These are phyloP conservation scores for Trametes punicea DNA, from an alignment of 768 basidiomycete species.

Conservation along the genomic window DNA sequence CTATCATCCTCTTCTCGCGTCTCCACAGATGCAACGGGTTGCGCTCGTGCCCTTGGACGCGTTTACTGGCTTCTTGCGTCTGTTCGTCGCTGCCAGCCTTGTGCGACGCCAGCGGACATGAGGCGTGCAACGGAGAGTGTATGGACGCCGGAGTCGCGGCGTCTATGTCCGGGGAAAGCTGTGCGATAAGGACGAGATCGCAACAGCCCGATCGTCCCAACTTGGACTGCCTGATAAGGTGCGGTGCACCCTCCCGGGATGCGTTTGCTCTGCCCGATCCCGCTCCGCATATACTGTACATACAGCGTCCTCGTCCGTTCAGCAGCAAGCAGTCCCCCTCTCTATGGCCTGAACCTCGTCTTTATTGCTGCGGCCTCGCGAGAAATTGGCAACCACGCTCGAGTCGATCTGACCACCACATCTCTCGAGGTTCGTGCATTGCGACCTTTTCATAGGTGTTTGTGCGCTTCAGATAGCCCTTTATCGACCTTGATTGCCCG, in stretches of 20 bases:
- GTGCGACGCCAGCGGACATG: background rate
- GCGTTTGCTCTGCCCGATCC: background rate
- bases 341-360: too few relatives aligned
- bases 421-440: too few relatives aligned
- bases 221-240: constrained; percentile 11
- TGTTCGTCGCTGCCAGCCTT: background rate
- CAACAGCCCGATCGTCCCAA: constrained; percentile 7
- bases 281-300: background rate
- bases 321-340: too few relatives aligned
- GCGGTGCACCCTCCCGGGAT: background rate
- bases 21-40: background rate
- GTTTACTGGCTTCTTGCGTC: background rate
- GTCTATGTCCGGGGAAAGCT: background rate
- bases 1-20: background rate
- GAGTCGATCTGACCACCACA: too few relatives aligned
- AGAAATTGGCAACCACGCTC: too few relatives aligned
- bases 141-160: background rate
- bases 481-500: too few relatives aligned
- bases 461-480: too few relatives aligned
- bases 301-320: too few relatives aligned
- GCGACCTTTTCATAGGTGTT: too few relatives aligned
- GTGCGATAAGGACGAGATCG: constrained; percentile 12
- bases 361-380: too few relatives aligned
- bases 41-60: background rate
- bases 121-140: background rate